Conservation (phyloP, 1,284 basidiomycete species). For the Meira miltonrushii region DNA sequence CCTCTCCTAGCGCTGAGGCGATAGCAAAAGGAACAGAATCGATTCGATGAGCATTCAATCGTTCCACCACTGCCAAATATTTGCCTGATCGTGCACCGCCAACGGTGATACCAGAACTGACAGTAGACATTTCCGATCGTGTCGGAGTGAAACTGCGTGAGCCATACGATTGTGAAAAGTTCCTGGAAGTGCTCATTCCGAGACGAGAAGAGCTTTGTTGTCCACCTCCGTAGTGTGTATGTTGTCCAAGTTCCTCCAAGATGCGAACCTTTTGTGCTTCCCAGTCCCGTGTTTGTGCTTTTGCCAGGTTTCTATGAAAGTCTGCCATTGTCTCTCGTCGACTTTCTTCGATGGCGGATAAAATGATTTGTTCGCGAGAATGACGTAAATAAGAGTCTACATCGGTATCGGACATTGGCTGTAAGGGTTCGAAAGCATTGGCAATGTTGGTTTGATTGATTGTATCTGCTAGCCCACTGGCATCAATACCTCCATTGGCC, state of each 20-base stretch:
- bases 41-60: conserved; percentile 44
- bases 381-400: conserved; percentile 76
- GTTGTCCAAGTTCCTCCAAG: conserved; percentile 75
- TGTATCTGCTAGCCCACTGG: conserved; percentile 68
- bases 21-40: conserved; percentile 19
- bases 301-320: conserved; percentile 74
- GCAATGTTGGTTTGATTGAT: conserved; percentile 76
- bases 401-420: conserved; percentile 83
- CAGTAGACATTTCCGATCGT: neutral
- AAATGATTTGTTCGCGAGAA: conserved; percentile 86
- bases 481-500: conserved; percentile 83
- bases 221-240: conserved; percentile 18
- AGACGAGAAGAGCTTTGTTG: conserved; percentile 2
- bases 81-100: conserved; percentile 46
- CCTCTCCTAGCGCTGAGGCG: conserved; percentile 20
- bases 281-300: conserved; percentile 75
- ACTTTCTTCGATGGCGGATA: conserved; percentile 86
- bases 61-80: conserved; percentile 42
- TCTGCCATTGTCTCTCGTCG: conserved; percentile 76
- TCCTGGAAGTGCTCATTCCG: neutral
- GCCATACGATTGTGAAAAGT: no score
- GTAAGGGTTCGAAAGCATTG: conserved; percentile 79
- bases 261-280: conserved; percentile 80
- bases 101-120: neutral
- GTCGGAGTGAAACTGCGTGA: conserved; percentile 1